Percentiles rank a stretch among this genome's conserved stretches.
Conservation (phyloP, 352 stramenopile species). For the Phytopythium litorale region DNA sequence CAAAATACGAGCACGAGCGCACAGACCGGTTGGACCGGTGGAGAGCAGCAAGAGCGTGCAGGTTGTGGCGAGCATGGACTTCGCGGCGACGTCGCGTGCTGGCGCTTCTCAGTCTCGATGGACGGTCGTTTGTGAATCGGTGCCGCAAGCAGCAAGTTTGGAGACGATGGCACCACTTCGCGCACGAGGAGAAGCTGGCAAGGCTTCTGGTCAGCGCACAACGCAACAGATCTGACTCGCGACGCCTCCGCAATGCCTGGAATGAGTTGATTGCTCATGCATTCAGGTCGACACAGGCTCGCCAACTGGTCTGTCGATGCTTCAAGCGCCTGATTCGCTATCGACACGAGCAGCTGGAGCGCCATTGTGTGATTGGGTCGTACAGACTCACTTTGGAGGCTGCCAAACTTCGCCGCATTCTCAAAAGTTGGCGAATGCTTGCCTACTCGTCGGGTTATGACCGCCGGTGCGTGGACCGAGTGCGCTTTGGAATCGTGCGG, state of each 20-base stretch:
- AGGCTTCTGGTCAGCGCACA: neutral
- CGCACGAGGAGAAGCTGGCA: neutral
- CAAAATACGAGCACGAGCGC: neutral
- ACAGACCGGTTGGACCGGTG: neutral
- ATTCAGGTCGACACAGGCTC: conserved; percentile 14
- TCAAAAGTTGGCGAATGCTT: conserved; percentile 17
- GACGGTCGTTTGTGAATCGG: neutral
- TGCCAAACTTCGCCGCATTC: conserved; percentile 10
- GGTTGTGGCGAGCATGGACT: neutral
- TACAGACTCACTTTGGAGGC: conserved; percentile 2
- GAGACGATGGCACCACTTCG: neutral
- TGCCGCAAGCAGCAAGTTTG: neutral
- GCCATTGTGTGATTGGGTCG: neutral
- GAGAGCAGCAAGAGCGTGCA: neutral
- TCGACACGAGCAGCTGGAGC: conserved; percentile 8
- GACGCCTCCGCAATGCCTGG: conserved; percentile 11
- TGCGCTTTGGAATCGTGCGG: conserved; percentile 19
- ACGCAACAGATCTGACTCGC: neutral
- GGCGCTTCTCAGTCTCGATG: neutral
- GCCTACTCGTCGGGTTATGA: conserved; percentile 9
- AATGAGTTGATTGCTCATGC: conserved; percentile 13
- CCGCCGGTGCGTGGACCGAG: conserved; percentile 8
- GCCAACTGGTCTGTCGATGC: conserved; percentile 6
- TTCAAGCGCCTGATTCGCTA: conserved; percentile 10
- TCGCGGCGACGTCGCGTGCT: neutral